Evolutionary conservation across 495 filamentous ascomycete species (phyloP).

Genomic region (Ramalina intermedia): DNA sequence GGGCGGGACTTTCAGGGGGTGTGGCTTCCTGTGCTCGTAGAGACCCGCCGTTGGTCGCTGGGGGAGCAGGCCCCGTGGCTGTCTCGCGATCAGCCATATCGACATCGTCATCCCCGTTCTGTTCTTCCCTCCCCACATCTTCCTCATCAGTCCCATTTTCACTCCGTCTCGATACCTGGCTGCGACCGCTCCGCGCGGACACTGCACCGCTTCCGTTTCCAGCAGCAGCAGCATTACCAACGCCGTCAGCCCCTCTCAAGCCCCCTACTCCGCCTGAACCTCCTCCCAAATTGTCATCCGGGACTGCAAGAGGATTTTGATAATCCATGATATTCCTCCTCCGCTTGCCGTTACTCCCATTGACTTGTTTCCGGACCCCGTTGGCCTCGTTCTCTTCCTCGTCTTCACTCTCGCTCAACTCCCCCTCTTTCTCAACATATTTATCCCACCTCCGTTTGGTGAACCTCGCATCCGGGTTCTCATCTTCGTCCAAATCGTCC

Average conservation of each 20-base stretch:
- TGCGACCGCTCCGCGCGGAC: constrained; percentile 28
- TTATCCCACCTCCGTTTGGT: constrained; percentile 78
- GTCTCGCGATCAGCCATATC: constrained; percentile 46
- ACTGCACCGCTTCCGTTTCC: constrained; percentile 33
- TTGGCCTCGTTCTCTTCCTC: constrained; percentile 67
- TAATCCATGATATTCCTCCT: constrained; percentile 59
- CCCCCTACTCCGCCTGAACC: too few relatives aligned
- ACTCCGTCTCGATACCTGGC: constrained; percentile 21
- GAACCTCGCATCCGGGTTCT: constrained; percentile 70
- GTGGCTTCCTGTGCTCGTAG: constrained; percentile 17
- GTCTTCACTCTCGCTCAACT: constrained; percentile 75
- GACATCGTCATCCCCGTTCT: constrained; percentile 41
- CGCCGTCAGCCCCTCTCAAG: constrained; percentile 31
- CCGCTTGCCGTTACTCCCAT: constrained; percentile 29
- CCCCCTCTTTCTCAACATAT: constrained; percentile 54
- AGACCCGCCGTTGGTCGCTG: constrained; percentile 12
- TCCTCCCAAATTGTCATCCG: constrained; percentile 32
- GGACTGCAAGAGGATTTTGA: constrained; percentile 42
- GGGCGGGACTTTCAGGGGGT: constrained; percentile 18
- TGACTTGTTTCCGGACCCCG: constrained; percentile 49
- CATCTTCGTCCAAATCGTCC: constrained; percentile 80
- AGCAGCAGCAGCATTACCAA: not conserved
- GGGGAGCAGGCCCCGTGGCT: constrained; percentile 17
- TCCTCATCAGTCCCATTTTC: constrained; percentile 35
- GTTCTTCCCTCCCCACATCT: constrained; percentile 29